phyloP scores from a whole-genome alignment of 164 flowering plant species.

The Berberis thunbergii region DNA sequence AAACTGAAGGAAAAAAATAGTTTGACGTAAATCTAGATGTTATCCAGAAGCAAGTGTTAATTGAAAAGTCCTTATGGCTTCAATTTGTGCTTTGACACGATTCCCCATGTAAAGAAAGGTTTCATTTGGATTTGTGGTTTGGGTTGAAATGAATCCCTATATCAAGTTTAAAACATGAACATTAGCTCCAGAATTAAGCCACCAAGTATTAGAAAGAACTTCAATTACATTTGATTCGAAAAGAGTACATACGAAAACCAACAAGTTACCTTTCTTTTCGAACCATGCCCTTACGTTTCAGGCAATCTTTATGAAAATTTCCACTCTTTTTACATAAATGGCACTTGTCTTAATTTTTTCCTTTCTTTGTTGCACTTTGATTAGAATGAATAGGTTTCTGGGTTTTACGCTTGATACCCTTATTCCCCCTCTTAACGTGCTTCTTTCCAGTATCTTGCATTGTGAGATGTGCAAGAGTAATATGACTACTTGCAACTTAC shows the following conservation, averaged over 20 bases:
- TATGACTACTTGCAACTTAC: not conserved
- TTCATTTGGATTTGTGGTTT: not conserved
- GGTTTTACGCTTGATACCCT: not conserved
- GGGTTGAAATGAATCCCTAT: conserved; percentile 8
- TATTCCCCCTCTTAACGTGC: not conserved
- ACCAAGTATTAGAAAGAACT: conserved; percentile 6
- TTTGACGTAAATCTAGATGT: not conserved
- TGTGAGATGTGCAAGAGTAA: not conserved
- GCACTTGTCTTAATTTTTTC: not conserved
- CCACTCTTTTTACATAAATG: not conserved
- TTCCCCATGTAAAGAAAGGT: not conserved
- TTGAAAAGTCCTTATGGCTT: not conserved
- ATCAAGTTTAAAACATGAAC: conserved; percentile 7
- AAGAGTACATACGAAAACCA: not conserved
- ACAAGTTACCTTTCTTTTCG: conserved; percentile 1
- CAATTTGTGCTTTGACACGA: not conserved
- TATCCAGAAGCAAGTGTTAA: not conserved
- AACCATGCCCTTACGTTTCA: not conserved
- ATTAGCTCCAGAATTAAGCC: conserved; percentile 6
- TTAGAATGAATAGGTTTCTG: not conserved
- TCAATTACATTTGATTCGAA: conserved; percentile 10
- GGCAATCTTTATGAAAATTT: not conserved
- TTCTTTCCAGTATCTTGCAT: not conserved
- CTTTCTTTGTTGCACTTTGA: not conserved
- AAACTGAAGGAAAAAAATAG: not conserved